These are phyloP conservation scores for Vitis riparia DNA, from an alignment of 164 flowering plant genomes.

Conservation along the genomic window DNA sequence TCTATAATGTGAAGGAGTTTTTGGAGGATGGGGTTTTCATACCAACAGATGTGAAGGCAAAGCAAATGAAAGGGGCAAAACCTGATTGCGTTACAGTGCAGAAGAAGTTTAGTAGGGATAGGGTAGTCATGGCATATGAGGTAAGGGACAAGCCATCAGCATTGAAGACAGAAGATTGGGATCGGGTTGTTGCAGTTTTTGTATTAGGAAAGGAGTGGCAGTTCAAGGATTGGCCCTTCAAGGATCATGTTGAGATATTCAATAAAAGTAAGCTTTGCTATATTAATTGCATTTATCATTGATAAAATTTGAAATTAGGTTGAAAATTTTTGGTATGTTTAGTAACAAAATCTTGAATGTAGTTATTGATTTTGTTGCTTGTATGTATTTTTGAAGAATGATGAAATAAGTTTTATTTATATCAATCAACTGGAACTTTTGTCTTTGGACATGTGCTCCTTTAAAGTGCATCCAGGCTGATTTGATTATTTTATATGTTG, in stretches of 20 bases:
- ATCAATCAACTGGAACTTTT: neutral
- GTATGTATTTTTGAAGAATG: neutral
- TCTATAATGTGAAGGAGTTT: conserved; percentile 97
- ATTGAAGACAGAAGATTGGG: conserved; percentile 96
- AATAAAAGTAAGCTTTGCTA: conserved; percentile 57
- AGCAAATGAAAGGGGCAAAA: conserved; percentile 83
- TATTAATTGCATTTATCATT: neutral
- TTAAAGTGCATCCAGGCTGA: no score
- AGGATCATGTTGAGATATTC: conserved; percentile 92
- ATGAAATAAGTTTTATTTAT: neutral
- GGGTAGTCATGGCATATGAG: conserved; percentile 93
- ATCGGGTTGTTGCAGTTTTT: conserved; percentile 93
- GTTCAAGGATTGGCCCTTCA: conserved; percentile 96
- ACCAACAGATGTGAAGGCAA: conserved; percentile 87
- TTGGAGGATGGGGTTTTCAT: conserved; percentile 94
- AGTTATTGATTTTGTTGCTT: neutral
- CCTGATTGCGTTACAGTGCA: conserved; percentile 98
- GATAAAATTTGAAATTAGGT: neutral
- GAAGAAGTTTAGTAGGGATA: conserved; percentile 96
- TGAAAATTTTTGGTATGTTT: neutral
- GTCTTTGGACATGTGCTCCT: neutral
- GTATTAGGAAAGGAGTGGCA: conserved; percentile 99
- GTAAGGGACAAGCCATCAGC: conserved; percentile 97
- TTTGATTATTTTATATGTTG: neutral
- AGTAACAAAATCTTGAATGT: neutral